These are phyloP conservation scores for Nitzschia sp. DNA, from an alignment of 108 stramenopile species.

Conservation along the genomic window DNA sequence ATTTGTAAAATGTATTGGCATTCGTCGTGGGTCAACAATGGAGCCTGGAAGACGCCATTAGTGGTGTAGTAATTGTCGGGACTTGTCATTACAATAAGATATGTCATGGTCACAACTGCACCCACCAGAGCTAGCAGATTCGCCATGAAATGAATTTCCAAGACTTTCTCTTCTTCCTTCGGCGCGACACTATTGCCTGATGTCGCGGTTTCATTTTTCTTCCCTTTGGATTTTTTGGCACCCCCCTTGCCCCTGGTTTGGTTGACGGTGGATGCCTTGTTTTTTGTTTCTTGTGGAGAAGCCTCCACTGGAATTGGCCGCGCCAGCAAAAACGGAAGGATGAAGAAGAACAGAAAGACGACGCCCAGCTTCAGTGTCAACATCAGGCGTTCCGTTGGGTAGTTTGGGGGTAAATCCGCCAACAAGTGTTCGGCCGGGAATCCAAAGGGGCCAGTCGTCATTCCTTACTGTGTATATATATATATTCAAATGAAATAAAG, in stretches of 20 bases:
- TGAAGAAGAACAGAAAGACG: constrained; percentile 22
- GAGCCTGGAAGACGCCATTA: constrained; percentile 48
- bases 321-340: constrained; percentile 30
- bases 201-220: not conserved
- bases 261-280: not conserved
- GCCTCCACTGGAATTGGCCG: not conserved
- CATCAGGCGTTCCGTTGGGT: constrained; percentile 19
- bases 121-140: not conserved
- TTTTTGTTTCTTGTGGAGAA: not conserved
- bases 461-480: not conserved
- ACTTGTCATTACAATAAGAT: constrained; percentile 27
- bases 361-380: constrained; percentile 7
- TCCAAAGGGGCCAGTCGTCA: not conserved
- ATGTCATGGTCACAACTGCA: not conserved
- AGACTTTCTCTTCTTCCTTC: not conserved
- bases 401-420: constrained; percentile 31
- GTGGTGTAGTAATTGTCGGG: constrained; percentile 57
- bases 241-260: not conserved
- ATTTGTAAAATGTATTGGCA: constrained; percentile 52
- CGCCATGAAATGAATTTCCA: not conserved
- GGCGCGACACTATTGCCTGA: no score
- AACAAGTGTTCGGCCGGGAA: constrained; percentile 42
- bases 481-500: no score
- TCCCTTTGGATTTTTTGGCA: not conserved
- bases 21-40: constrained; percentile 62